Evolutionary conservation across 2,329 filamentous ascomycete species (phyloP).

Genomic region (Beauveria scarabaeidicola): DNA sequence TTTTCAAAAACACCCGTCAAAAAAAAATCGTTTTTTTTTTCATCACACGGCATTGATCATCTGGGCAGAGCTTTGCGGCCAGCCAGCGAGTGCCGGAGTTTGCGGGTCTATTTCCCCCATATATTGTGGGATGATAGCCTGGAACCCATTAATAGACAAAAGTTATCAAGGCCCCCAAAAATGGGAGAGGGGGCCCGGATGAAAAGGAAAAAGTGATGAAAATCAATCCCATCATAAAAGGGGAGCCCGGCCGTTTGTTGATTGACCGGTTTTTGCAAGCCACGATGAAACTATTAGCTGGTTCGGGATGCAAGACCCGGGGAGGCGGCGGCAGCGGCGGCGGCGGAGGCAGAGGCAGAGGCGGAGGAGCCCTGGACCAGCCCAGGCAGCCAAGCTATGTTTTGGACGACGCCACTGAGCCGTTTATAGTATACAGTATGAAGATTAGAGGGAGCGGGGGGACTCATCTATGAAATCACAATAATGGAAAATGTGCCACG

Average conservation of each 20-base stretch:
- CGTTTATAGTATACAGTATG: not conserved
- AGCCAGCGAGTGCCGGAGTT: slow-evolving; percentile 5
- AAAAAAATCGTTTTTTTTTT: not conserved
- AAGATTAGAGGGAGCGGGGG: not conserved
- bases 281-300: slow-evolving; percentile 8
- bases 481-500: not conserved
- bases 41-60: not conserved
- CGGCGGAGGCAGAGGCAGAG: not conserved
- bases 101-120: not conserved
- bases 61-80: not conserved
- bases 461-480: not conserved
- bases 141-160: not conserved
- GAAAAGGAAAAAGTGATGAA: no score
- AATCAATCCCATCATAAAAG: no score
- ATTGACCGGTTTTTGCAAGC: not conserved
- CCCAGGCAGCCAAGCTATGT: not conserved
- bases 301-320: slow-evolving; percentile 8
- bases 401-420: slow-evolving; percentile 2
- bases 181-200: not conserved
- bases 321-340: not conserved
- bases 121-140: not conserved
- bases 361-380: not conserved
- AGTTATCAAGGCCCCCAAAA: not conserved
- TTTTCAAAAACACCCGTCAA: not conserved
- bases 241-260: no score